Base-by-base conservation (phyloP, 2,329 filamentous ascomycete species). In the Fusarium protoensiforme region DNA sequence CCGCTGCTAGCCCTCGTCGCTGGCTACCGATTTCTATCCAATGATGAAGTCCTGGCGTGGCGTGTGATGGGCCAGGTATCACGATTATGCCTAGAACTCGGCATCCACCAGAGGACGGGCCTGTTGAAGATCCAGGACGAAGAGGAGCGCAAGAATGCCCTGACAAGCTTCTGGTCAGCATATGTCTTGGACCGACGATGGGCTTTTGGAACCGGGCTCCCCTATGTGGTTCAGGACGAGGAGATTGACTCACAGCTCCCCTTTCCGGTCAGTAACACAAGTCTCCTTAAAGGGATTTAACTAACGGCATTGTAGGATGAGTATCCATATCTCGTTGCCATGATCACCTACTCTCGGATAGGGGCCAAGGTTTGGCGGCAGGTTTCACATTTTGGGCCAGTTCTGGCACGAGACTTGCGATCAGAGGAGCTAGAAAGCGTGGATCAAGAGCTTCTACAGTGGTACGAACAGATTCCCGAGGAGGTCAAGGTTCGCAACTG, bases 131-230 rank as follows among this genome's bases (percentile, higher is more conserved):
- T 96, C 54, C 83, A 87, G 9, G 89, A 93, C 71, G 91, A 93
- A 51, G 86, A 90, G 46, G 92, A 95, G 69, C 89, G 93, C 57
- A 86, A 87, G 58, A 87, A 90, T 59, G 91, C 93, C 0, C 87
- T 93, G 31, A 90, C 92, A 58, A 89, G 94, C 16, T 97, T 97
- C 81, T 98, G 94, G 95, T 91, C 92, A 2, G 91, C 95, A 20
- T 97, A 96, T 78, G 92, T 95, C 5, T 85, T 98, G 41, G 95
- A 98, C 80, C 88, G 94, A 41, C 88, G 95, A 59, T 98, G 94
- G 94, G 94, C 93, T 72, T 94, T 98, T 75, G 93, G 92, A n/a
- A 95, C 94, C 0, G 95, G 95, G 0, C 88, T 98, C 81, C 95
- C 95, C 0, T 97, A 94, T 83, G 92, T 93, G 3, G 86, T 97